These are phyloP conservation scores for Lavandula angustifolia DNA, from an alignment of 257 asterid species.

Conservation along the genomic window DNA sequence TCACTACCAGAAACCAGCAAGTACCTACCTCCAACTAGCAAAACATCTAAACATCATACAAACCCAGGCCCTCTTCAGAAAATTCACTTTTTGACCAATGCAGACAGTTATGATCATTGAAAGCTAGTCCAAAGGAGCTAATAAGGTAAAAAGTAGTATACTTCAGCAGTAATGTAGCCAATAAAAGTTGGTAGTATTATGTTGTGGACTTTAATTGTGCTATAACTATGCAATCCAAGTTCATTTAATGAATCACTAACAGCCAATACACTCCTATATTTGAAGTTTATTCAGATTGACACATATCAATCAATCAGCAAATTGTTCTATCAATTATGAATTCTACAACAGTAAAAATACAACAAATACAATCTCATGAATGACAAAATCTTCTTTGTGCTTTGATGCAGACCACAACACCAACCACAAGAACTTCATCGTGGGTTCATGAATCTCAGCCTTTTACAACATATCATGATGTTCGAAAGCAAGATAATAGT, in stretches of 20 bases:
- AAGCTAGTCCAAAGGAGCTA: slow-evolving; percentile 7
- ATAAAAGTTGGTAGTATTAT: neutral
- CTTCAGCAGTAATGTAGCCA: slow-evolving; percentile 3
- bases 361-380: slow-evolving; percentile 50
- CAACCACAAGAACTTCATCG: slow-evolving; percentile 38
- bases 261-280: slow-evolving; percentile 38
- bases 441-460: slow-evolving; percentile 43
- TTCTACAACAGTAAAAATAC: slow-evolving; percentile 64
- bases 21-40: too few species aligned
- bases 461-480: slow-evolving; percentile 32
- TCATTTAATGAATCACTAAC: slow-evolving; percentile 39
- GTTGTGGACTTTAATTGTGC: neutral
- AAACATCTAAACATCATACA: neutral
- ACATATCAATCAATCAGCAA: slow-evolving; percentile 53
- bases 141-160: neutral
- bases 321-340: slow-evolving; percentile 57
- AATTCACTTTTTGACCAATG: neutral
- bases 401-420: slow-evolving; percentile 39
- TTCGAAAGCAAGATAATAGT: slow-evolving; percentile 19
- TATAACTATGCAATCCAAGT: neutral
- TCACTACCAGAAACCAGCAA: too few species aligned
- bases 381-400: slow-evolving; percentile 36
- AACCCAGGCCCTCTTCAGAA: slow-evolving; percentile 9
- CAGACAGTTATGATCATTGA: too few species aligned
- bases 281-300: slow-evolving; percentile 42